Evolutionary conservation across 169 alveolate species (phyloP).

Genomic region (Eimeria nieschulzi): DNA sequence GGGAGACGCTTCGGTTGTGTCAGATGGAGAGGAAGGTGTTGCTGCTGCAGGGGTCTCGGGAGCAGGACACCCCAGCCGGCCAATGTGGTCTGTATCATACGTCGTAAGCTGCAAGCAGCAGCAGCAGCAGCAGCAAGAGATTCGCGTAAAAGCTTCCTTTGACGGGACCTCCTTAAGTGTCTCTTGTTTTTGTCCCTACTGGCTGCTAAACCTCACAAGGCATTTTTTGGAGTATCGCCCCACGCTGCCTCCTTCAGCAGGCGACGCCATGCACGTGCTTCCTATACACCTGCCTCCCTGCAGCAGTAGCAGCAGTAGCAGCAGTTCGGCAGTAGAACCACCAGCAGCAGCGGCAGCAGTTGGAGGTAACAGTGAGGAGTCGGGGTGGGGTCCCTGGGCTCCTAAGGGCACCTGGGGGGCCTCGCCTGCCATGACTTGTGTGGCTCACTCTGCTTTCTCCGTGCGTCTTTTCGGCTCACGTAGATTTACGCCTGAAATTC

Average conservation of each 20-base stretch:
- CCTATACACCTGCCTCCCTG: constrained; percentile 43
- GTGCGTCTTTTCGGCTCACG: background rate
- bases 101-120: background rate
- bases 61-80: background rate
- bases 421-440: background rate
- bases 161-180: background rate
- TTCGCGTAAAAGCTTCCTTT: background rate
- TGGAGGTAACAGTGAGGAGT: background rate
- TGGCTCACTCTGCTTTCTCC: background rate
- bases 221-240: constrained; percentile 34
- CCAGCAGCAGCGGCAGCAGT: background rate
- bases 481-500: background rate
- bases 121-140: background rate
- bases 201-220: constrained; percentile 35
- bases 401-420: constrained; percentile 1
- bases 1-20: background rate
- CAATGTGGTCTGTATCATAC: background rate
- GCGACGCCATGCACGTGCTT: background rate
- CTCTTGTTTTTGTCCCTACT: constrained; percentile 8
- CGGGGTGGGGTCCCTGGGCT: background rate
- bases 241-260: constrained; percentile 17
- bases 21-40: background rate
- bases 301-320: constrained; percentile 5
- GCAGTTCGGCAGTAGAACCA: background rate
- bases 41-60: constrained; percentile 12